A percentile compares a stretch with the other conserved stretches of the same genome.
These are phyloP conservation scores for Dicorynia guianensis DNA, from an alignment of 306 rosid species.

Conservation along the genomic window DNA sequence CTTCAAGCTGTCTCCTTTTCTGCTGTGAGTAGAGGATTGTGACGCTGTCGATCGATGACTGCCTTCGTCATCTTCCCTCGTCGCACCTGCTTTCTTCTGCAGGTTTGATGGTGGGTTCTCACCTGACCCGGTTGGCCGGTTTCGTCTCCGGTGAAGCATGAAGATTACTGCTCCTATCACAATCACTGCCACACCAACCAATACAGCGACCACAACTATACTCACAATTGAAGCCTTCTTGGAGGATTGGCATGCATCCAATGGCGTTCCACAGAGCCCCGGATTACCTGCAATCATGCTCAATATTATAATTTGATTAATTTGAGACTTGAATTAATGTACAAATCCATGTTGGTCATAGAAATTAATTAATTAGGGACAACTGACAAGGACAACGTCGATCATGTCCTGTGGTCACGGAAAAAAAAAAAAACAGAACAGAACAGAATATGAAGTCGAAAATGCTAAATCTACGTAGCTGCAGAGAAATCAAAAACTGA, in stretches of 20 bases:
- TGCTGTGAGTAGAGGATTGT: conserved; percentile 38
- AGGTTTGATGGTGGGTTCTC: conserved; percentile 51
- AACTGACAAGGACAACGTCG: no score
- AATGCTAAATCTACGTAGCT: no score
- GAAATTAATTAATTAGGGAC: no score
- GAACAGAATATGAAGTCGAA: no score
- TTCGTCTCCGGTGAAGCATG: conserved; percentile 47
- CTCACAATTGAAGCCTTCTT: conserved; percentile 45
- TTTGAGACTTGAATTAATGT: no score
- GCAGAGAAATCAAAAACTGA: no score
- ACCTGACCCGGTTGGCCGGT: neutral
- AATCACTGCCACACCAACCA: conserved; percentile 50
- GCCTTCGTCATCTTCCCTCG: conserved; percentile 8
- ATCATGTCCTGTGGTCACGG: no score
- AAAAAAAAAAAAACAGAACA: no score
- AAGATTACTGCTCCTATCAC: conserved; percentile 51
- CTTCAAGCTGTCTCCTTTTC: conserved; percentile 57
- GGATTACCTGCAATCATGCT: conserved; percentile 56
- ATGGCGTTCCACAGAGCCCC: conserved; percentile 76
- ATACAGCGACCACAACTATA: conserved; percentile 49
- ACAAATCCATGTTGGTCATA: no score
- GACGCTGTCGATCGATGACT: conserved; percentile 42
- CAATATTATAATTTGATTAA: no score
- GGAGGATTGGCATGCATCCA: conserved; percentile 45
- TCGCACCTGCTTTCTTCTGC: conserved; percentile 24